Base-by-base conservation (phyloP, 257 asterid genomes). In the Solanum medicagineum region DNA sequence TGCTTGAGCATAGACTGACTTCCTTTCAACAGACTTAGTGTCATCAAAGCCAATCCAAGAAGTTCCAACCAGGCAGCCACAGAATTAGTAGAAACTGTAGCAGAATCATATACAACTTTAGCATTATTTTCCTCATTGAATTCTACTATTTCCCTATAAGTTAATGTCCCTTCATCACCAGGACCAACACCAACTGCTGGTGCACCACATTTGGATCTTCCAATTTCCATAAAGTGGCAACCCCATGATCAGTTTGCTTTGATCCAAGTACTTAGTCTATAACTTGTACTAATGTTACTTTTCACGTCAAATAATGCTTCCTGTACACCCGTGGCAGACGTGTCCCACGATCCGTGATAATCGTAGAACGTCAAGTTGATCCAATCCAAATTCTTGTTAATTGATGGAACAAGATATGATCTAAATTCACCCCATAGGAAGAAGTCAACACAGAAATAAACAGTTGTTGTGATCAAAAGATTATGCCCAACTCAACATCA, bases 41-140 rank as follows among this genome's bases (percentile, higher is more conserved):
- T 94, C 95, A 85, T 94, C 99, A 59, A 94, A 95, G 59, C 99
- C 99, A 11, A 95, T 87, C 99, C 99, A 95, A 14, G 75, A 16
- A 86, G 26, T 85, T 6, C 94, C 96, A 0, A 26, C 29, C 29
- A 26, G 29, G 29, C 29, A 26, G 94, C 91, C 20, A 94, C 93
- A 1, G 98, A 93, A 55, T 94, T 94, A 8, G 88, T 88, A 20
- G 98, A 94, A 32, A 89, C 91, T 0, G 93, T 92, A 14, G 47
- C 90, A 81, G 45, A 13, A 68, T 95, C 98, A 56, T 88, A 90
- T 49, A 86, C 93, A 71, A 92, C 92, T 71, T 83, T 91, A 1
- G 98, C 94, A 83, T 87, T 88, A 42, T 90, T 84, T 24, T 24
- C 90, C 86, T 8, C 42, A n/a, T 94, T 95, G 11, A 88, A 95